These are phyloP conservation scores for Sugiyamaella castrensis DNA, from an alignment of 1,139 yeast genomes.

Conservation along the genomic window DNA sequence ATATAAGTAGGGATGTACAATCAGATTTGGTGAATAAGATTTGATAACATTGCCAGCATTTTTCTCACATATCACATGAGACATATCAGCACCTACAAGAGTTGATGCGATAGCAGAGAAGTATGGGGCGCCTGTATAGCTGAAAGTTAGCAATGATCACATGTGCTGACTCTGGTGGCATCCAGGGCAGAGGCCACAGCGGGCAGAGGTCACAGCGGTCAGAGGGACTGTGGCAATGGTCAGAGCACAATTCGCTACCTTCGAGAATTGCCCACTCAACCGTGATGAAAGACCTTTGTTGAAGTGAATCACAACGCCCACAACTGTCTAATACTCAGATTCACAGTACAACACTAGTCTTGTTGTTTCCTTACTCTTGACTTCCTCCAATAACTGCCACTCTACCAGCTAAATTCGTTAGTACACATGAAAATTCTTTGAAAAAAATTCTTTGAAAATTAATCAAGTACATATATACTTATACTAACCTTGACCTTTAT, in stretches of 20 bases:
- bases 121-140: conserved; percentile 93
- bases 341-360: background rate
- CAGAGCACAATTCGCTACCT: background rate
- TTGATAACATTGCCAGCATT: conserved; percentile 80
- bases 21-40: conserved; percentile 83
- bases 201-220: background rate
- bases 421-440: background rate
- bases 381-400: conserved; percentile 90
- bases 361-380: conserved; percentile 53
- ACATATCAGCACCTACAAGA: conserved; percentile 80
- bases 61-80: conserved; percentile 80
- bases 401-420: conserved; percentile 55
- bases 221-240: background rate
- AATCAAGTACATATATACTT: background rate
- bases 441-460: background rate
- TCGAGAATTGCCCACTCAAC: no score
- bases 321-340: background rate
- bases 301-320: no score
- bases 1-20: conserved; percentile 89
- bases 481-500: conserved; percentile 73
- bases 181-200: background rate
- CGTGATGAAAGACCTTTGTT: no score
- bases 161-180: background rate
- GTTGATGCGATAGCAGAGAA: conserved; percentile 86
- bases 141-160: conserved; percentile 21